These are phyloP conservation scores for Lithocarpus polystachyus DNA, from an alignment of 306 rosid species.

Conservation along the genomic window DNA sequence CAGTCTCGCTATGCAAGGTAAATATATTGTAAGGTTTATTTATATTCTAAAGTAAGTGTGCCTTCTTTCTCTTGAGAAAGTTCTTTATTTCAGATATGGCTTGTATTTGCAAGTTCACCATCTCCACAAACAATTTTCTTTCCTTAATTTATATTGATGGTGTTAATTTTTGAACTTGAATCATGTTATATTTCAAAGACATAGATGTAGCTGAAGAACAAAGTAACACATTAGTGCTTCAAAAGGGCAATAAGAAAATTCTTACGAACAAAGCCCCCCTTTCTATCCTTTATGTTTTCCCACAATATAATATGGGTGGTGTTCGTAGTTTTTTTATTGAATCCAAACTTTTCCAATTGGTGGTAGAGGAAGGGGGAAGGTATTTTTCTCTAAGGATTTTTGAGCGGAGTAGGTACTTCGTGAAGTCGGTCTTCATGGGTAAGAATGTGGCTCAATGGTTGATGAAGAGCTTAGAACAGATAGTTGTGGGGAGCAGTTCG, in stretches of 20 bases:
- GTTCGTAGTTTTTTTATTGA: too few relatives aligned
- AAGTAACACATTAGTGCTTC: not conserved
- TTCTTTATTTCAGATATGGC: not conserved
- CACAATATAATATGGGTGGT: too few relatives aligned
- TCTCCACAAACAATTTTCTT: not conserved
- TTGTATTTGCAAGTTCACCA: not conserved
- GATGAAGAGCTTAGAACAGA: too few relatives aligned
- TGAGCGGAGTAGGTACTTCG: too few relatives aligned
- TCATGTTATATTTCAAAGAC: not conserved
- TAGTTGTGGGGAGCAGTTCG: too few relatives aligned
- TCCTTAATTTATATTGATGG: not conserved
- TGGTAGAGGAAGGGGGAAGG: too few relatives aligned
- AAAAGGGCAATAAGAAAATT: not conserved
- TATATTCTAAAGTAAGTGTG: not conserved
- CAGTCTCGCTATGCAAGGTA: constrained; percentile 97
- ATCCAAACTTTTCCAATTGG: too few relatives aligned
- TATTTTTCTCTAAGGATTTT: too few relatives aligned
- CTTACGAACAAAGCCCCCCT: not conserved
- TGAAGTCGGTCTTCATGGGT: too few relatives aligned
- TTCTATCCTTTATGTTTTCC: not conserved
- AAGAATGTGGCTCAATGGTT: too few relatives aligned
- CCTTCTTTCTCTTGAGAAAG: not conserved
- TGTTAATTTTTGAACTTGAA: not conserved
- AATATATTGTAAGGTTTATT: constrained; percentile 7
- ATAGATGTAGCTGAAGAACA: not conserved